Evolutionary conservation across 441 rosid species (phyloP).

Genomic region (Populus trichocarpa): DNA sequence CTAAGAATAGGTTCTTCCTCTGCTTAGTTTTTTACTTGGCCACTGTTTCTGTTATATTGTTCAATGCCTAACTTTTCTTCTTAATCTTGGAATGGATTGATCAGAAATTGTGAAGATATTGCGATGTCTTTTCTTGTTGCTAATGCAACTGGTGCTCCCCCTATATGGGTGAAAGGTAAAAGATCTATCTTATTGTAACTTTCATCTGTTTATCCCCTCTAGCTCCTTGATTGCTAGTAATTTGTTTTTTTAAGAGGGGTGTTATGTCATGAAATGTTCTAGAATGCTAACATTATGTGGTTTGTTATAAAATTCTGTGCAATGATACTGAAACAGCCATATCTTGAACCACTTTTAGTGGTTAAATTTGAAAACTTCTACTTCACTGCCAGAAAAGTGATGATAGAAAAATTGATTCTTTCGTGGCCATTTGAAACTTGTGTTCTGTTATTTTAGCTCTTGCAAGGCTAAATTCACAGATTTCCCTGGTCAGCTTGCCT

Average conservation of each 20-base stretch:
- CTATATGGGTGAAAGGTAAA: slow-evolving; percentile 93
- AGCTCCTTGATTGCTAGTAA: not conserved
- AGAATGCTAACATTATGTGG: not conserved
- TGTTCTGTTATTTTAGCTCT: not conserved
- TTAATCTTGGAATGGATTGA: slow-evolving; percentile 20
- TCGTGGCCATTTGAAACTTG: not conserved
- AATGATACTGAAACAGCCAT: not conserved
- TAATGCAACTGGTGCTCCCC: slow-evolving; percentile 77
- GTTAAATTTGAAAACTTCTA: not conserved
- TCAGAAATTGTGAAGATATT: slow-evolving; percentile 97
- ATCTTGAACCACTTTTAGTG: not conserved
- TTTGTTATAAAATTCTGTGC: not conserved
- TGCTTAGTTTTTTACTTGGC: not conserved
- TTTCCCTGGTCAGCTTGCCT: not conserved
- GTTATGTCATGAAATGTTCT: not conserved
- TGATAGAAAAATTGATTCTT: not conserved
- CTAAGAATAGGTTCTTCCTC: slow-evolving; percentile 60
- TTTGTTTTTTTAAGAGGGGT: not conserved
- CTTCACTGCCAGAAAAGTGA: not conserved
- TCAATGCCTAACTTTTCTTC: slow-evolving; percentile 17
- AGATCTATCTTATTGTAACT: not conserved
- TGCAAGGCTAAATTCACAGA: not conserved
- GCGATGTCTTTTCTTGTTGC: slow-evolving; percentile 98
- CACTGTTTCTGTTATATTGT: not conserved
- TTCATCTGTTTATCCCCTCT: not conserved